Conservation (phyloP, 2,329 filamentous ascomycete species). For the Colletotrichum zoysiae region DNA sequence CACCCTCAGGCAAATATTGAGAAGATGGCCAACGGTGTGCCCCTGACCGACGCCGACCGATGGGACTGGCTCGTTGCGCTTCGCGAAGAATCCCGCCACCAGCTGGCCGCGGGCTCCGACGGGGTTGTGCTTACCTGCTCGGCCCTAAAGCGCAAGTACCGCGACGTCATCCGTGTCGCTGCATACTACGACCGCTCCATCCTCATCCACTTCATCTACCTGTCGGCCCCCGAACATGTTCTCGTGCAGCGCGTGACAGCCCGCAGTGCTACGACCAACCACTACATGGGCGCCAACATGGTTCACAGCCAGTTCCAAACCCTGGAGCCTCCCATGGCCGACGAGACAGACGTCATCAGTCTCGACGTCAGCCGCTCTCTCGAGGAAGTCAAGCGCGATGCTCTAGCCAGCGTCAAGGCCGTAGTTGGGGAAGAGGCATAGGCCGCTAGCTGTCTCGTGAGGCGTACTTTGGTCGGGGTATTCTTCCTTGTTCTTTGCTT, state of each 20-base stretch:
- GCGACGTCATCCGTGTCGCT: constrained; percentile 88
- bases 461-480: constrained; percentile 19
- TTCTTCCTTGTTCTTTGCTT: constrained; percentile 11
- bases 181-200: constrained; percentile 80
- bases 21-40: constrained; percentile 89
- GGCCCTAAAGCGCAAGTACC: constrained; percentile 95
- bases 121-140: constrained; percentile 97
- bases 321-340: constrained; percentile 82
- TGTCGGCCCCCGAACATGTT: constrained; percentile 81
- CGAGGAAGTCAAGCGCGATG: constrained; percentile 71
- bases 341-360: constrained; percentile 79
- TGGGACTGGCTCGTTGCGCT: constrained; percentile 96
- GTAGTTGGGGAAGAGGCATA: constrained; percentile 57
- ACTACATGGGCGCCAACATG: constrained; percentile 98
- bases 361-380: constrained; percentile 74
- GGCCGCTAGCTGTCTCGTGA: not conserved
- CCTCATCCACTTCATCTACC: constrained; percentile 93
- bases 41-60: constrained; percentile 91
- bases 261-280: constrained; percentile 71
- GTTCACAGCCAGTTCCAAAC: constrained; percentile 91
- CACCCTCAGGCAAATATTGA: constrained; percentile 84
- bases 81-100: constrained; percentile 74
- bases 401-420: constrained; percentile 68
- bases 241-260: constrained; percentile 80
- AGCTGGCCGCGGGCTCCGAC: constrained; percentile 67